phyloP scores from a whole-genome alignment of 2,329 filamentous ascomycete genomes.

The Plenodomus lindquistii region DNA sequence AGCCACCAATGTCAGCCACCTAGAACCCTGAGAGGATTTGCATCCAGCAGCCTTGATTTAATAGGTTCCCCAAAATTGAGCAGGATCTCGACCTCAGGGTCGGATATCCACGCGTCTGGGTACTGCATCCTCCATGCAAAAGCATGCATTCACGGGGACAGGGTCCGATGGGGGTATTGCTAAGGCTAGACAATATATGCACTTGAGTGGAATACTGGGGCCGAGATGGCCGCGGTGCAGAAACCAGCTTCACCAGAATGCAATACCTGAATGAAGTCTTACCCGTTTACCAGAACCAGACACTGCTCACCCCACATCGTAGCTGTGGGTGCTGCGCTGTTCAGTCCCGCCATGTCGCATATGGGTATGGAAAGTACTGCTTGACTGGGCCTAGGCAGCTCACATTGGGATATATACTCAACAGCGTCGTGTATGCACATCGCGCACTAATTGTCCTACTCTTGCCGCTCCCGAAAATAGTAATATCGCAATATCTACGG shows the following conservation, averaged over 20 bases:
- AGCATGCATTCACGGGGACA: background rate
- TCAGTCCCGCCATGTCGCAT: background rate
- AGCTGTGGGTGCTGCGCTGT: background rate
- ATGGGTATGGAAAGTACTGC: background rate
- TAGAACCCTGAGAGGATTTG: no score
- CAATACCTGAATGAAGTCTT: background rate
- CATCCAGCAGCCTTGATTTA: no score
- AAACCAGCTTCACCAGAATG: no score
- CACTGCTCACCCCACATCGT: background rate
- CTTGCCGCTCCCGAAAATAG: no score
- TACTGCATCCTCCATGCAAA: background rate
- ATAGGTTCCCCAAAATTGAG: background rate
- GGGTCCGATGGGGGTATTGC: no score
- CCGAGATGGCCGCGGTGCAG: no score
- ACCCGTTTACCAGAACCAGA: background rate
- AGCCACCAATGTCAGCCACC: no score
- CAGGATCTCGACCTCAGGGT: no score
- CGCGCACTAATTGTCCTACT: no score
- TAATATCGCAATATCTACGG: no score
- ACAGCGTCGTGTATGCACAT: constrained; percentile 16
- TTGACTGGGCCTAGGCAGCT: constrained; percentile 32
- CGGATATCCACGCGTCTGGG: background rate
- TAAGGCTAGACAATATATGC: no score
- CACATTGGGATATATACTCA: constrained; percentile 9
- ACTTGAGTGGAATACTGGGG: no score